Base-by-base conservation (phyloP, 1,284 basidiomycete genomes). In the Rhodotorula sp. region DNA sequence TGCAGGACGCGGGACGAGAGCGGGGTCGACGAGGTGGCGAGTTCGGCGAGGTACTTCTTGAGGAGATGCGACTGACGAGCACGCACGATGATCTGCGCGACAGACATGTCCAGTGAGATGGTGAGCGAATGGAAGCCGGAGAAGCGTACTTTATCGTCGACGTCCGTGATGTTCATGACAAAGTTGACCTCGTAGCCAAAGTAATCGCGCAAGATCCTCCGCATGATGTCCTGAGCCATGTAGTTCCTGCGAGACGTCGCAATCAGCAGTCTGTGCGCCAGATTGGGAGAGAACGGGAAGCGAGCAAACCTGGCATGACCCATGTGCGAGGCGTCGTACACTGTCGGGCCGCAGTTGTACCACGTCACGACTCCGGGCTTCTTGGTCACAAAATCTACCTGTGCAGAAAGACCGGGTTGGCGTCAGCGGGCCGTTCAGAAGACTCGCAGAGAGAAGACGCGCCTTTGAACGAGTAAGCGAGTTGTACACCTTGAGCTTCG, bases 91-190 rank as follows among this genome's bases (percentile, higher is more conserved):
- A 96, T 96, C 93, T 95, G 76, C 11, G 24, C n/a, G 52, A 24
- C 30, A 46, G 31, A 20, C 16, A 11, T 30, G n/a, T 22, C 31
- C 11, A 50, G 46, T 31, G 52, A 37, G 22, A 1, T 4, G 15
- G 53, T 6, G 26, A 50, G 60, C 11, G 7, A 13, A 44, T 5
- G 9, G 30, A 74, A 73, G 65, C 37, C 24, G 7, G 28, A 11
- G 37, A n/a, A 56, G 76, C 85, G 76, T 73, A 92, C 95, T 86
- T 99, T 99, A 85, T 99, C 96, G 79, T 99, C 96, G 74, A 99
- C 96, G 81, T 99, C 96, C 8, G 96, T 99, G 77, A 99, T 88
- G 82, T 99, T 99, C 94, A 97, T 97, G 67, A 99, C 95, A 80
- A 99, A 98, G 80, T 97, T 92, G 68, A 99, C 89, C 78, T 98